These are phyloP conservation scores for Penicillium salamii DNA, from an alignment of 495 filamentous ascomycete species.

Conservation along the genomic window DNA sequence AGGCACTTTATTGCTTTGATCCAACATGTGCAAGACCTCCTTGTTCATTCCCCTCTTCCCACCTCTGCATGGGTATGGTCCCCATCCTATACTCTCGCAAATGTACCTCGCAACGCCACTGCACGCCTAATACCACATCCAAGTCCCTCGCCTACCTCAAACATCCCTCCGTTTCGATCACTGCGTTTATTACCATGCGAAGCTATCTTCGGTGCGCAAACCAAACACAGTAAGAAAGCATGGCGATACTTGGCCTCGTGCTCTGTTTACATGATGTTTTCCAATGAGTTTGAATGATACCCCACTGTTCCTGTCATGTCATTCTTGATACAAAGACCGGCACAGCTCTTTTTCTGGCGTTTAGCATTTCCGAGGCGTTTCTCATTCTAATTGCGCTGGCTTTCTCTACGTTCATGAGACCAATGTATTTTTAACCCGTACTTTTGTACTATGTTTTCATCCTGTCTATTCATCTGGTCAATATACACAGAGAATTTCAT, in stretches of 20 bases:
- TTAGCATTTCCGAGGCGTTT: background rate
- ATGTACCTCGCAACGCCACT: too few species aligned
- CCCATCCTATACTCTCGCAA: too few species aligned
- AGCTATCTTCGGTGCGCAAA: slow-evolving; percentile 17
- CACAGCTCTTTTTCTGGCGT: background rate
- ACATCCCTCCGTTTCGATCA: too few species aligned
- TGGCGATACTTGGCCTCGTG: slow-evolving; percentile 7
- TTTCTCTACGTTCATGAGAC: background rate
- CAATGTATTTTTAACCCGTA: background rate
- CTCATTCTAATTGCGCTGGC: background rate
- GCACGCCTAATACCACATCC: too few species aligned
- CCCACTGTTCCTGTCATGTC: slow-evolving; percentile 10
- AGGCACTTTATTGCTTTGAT: slow-evolving; percentile 28
- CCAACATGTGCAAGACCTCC: background rate
- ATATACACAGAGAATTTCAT: too few species aligned
- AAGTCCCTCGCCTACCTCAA: too few species aligned
- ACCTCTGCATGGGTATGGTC: too few species aligned
- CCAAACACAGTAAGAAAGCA: slow-evolving; percentile 12
- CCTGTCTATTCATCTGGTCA: background rate
- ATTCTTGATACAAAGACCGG: slow-evolving; percentile 5
- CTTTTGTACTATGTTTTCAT: background rate
- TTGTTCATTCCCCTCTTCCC: too few species aligned
- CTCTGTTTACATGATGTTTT: slow-evolving; percentile 11
- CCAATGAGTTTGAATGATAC: slow-evolving; percentile 29
- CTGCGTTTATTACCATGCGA: too few species aligned